These are phyloP conservation scores for Trametes hirsuta DNA, from an alignment of 1,284 basidiomycete species.

Conservation along the genomic window DNA sequence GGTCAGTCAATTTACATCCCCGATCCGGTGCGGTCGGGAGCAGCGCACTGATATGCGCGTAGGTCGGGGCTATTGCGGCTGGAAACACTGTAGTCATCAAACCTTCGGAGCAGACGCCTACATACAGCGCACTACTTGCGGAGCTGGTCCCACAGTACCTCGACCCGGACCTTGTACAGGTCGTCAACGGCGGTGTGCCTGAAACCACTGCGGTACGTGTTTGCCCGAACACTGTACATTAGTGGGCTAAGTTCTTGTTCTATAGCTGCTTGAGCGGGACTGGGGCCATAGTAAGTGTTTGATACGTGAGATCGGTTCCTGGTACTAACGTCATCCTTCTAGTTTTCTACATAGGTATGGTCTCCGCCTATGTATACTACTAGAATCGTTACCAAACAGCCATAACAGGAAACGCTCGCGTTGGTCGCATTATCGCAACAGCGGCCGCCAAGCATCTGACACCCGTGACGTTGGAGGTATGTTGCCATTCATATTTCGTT, in stretches of 20 bases:
- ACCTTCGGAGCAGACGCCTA: constrained; percentile 74
- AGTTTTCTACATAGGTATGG: constrained; percentile 61
- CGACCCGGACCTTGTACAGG: constrained; percentile 66
- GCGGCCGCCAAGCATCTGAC: constrained; percentile 87
- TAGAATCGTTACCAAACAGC: not conserved
- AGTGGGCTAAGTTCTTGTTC: not conserved
- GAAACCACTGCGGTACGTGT: constrained; percentile 65
- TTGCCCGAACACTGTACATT: too few species aligned
- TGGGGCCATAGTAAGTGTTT: not conserved
- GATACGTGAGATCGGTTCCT: too few species aligned
- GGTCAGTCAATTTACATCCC: constrained; percentile 40
- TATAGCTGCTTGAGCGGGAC: not conserved
- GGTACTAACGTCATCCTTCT: not conserved
- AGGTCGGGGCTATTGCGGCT: constrained; percentile 67
- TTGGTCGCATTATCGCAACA: constrained; percentile 75
- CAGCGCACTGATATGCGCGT: not conserved
- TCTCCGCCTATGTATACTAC: not conserved
- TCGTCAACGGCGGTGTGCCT: constrained; percentile 75
- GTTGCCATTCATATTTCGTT: not conserved
- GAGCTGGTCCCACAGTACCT: constrained; percentile 80
- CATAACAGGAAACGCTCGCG: constrained; percentile 59
- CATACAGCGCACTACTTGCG: constrained; percentile 64
- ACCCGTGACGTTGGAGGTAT: constrained; percentile 78
- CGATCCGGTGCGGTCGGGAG: not conserved
- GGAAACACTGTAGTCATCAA: constrained; percentile 77